phyloP scores from a whole-genome alignment of 1,284 basidiomycete genomes.

The Phaffia rhodozyma region DNA sequence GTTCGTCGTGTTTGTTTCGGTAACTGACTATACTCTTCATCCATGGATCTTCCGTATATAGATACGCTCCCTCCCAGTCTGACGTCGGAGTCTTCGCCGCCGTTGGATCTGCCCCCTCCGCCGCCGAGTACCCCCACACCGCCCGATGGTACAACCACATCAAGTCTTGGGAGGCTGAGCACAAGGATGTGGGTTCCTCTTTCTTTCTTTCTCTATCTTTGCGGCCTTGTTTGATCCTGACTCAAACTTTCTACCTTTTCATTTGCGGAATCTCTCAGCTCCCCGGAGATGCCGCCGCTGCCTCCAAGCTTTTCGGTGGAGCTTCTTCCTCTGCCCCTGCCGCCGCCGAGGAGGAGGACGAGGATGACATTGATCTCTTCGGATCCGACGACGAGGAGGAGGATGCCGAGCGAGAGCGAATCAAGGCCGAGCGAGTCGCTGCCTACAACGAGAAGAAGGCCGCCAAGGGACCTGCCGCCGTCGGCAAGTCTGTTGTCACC shows the following conservation, averaged over 20 bases:
- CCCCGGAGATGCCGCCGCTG: slow-evolving; percentile 72
- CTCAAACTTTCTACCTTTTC: not conserved
- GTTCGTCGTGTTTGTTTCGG: slow-evolving; percentile 4
- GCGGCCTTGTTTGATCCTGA: not conserved
- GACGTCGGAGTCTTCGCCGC: slow-evolving; percentile 90
- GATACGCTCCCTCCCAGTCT: slow-evolving; percentile 89
- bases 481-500: slow-evolving; percentile 73
- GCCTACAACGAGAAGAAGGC: slow-evolving; percentile 92
- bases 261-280: slow-evolving; percentile 34
- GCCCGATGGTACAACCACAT: slow-evolving; percentile 94
- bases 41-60: slow-evolving; percentile 31
- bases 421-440: slow-evolving; percentile 93
- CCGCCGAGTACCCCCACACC: slow-evolving; percentile 60
- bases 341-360: slow-evolving; percentile 57
- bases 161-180: slow-evolving; percentile 69
- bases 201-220: not conserved
- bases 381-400: slow-evolving; percentile 78
- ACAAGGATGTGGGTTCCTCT: slow-evolving; percentile 37
- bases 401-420: slow-evolving; percentile 74
- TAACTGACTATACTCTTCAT: not conserved
- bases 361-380: slow-evolving; percentile 88
- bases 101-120: slow-evolving; percentile 50
- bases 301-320: slow-evolving; percentile 54
- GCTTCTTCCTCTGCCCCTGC: slow-evolving; percentile 35
- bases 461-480: slow-evolving; percentile 52